Base-by-base conservation (phyloP, 2,329 filamentous ascomycete genomes). In the Aquanectria penicillioides region DNA sequence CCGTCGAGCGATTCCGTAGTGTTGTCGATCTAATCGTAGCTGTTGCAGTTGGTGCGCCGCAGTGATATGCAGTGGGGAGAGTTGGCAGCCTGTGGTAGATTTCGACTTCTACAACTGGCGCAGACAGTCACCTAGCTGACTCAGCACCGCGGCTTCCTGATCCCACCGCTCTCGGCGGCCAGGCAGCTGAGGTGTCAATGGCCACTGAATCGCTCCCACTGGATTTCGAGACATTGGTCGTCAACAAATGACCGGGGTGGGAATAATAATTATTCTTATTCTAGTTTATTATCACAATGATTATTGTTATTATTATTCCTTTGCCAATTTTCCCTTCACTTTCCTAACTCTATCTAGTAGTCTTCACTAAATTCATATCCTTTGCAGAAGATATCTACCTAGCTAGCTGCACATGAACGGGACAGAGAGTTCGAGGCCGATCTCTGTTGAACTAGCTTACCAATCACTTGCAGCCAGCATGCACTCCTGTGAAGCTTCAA, bases 21-120 rank as follows among this genome's bases (percentile, higher is more conserved):
- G 47, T 50, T 49, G 54, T 57, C 49, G 53, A 61, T 57, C 50
- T 26, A 57, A 55, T 49, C 59, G 56, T 37, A 56, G 57, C 49
- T 56, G 51, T 53, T 34, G 43, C 40, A 25, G 33, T 41, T 51
- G 53, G 67, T 66, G 68, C 64, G 62, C 64, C 67, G 60, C 65
- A 59, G 68, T 74, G 71, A 66, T 74, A 67, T 77, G 74, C 74
- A 76, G 63, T 71, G 74, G 74, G 67, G 67, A 75, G 73, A 73
- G 73, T 77, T 77, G 70, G 62, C 66, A 68, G 66, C 60, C 67
- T 69, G 53, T 50, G 63, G 66, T 71, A 65, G 69, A 72, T 68
- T 71, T 71, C 62, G 61, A 56, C 65, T 71, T 68, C 69, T 67
- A 65, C 55, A 64, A 62, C 56, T 64, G 68, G n/a, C 64, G 53